Base-by-base conservation (phyloP, 768 basidiomycete species). In the Tylopilus cervinicoccineus region DNA sequence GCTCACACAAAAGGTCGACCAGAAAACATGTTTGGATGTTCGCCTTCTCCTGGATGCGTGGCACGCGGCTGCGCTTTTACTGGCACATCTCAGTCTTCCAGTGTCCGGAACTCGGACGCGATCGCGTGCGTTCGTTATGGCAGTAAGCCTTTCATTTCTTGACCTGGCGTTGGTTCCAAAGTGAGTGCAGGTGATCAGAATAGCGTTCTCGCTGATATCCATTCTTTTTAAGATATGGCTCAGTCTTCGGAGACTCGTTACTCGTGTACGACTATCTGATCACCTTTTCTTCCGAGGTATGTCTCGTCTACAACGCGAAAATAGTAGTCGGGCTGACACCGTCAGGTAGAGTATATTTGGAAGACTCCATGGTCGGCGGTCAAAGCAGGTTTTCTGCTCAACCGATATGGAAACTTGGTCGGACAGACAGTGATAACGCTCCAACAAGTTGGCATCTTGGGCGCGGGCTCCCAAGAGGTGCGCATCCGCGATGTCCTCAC, bases 401-500 rank as follows among this genome's bases (percentile, higher is more conserved):
- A 50, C 22, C 53, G 58, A n/a, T 59, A 59, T 14, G 51, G 33
- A 32, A 59, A 51, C 41, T 31, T 56, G 44, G 14, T 59, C 1
- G 51, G 58, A 9, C 50, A 59, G 12, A n/a, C 27, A 1, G 5
- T 53, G 1, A 39, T 59, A 22, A 5, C n/a, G 17, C 8, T 55
- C 13, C 28, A 55, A 27, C 40, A 46, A 20, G 23, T 20, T 3
- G 56, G 47, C 2, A 13, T 47, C 4, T 37, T 54, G 4, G 27
- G 40, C 17, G 4, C 4, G 6, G 22, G 5, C 22, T 20, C 41
- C 13, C 9, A 13, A 4, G 16, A 19, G 1, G 57, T 23, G 10
- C 6, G 41, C 11, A 4, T 14, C 22, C 24, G 6, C 2, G 26
- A n/a, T n/a, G n/a, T n/a, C n/a, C n/a, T n/a, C n/a, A n/a, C n/a